Conservation (phyloP, 352 stramenopile species). For the Hyaloperonospora arabidopsidis region DNA sequence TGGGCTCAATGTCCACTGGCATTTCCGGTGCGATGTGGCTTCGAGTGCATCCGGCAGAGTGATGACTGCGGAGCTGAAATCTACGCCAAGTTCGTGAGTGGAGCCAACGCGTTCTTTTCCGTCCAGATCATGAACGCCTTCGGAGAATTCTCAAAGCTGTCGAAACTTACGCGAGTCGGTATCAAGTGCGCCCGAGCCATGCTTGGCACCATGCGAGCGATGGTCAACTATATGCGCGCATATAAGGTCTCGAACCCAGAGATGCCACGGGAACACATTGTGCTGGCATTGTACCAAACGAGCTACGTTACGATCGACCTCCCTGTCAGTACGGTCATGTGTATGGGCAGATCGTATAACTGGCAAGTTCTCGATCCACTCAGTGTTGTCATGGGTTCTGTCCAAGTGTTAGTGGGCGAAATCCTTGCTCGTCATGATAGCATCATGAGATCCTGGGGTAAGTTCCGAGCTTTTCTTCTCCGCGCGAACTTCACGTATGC, state of each 20-base stretch:
- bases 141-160: not conserved
- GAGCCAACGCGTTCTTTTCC: conserved; percentile 22
- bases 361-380: conserved; percentile 19
- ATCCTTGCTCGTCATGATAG: conserved; percentile 17
- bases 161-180: not conserved
- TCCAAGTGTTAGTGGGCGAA: conserved; percentile 22
- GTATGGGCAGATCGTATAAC: conserved; percentile 20
- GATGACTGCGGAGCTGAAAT: conserved; percentile 27
- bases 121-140: conserved; percentile 9
- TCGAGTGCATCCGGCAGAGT: conserved; percentile 42
- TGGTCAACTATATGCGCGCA: conserved; percentile 25
- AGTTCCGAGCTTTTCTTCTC: conserved; percentile 24
- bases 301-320: conserved; percentile 33
- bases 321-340: conserved; percentile 28
- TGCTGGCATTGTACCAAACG: conserved; percentile 27
- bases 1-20: conserved; percentile 43
- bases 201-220: conserved; percentile 25
- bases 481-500: conserved; percentile 25
- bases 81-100: conserved; percentile 20
- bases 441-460: conserved; percentile 18
- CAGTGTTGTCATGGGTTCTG: conserved; percentile 20
- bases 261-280: conserved; percentile 12
- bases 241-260: conserved; percentile 22
- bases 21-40: conserved; percentile 41
- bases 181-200: conserved; percentile 24